These are phyloP conservation scores for Spencermartinsiella europaea DNA, from an alignment of 805 yeast genomes.

Conservation along the genomic window DNA sequence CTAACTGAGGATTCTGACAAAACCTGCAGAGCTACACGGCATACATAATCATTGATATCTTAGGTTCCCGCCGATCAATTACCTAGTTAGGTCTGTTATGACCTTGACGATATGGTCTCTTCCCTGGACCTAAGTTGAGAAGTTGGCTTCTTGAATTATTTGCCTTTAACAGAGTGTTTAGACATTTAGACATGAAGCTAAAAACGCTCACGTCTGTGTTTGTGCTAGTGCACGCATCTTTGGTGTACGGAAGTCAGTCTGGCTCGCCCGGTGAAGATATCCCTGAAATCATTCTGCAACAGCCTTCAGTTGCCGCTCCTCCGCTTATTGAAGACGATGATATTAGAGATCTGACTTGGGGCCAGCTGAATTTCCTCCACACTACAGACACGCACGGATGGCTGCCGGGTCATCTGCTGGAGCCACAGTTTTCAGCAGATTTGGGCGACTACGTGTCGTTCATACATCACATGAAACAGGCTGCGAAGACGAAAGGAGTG, in stretches of 20 bases:
- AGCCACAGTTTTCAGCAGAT: conserved; percentile 69
- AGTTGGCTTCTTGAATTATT: too few relatives aligned
- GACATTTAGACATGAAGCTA: too few relatives aligned
- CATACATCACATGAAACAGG: conserved; percentile 42
- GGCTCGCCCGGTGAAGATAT: not conserved
- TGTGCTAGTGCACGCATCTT: too few relatives aligned
- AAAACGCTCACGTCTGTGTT: too few relatives aligned
- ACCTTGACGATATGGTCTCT: too few relatives aligned
- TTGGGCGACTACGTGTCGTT: conserved; percentile 92
- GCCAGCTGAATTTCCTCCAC: conserved; percentile 77
- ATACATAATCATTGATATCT: too few relatives aligned
- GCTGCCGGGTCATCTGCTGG: conserved; percentile 86
- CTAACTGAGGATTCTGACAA: too few relatives aligned
- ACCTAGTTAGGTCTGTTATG: too few relatives aligned
- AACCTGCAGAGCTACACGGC: too few relatives aligned
- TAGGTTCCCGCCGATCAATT: too few relatives aligned
- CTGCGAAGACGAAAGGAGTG: conserved; percentile 42
- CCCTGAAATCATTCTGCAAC: not conserved
- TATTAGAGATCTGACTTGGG: conserved; percentile 54
- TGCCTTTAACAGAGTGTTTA: too few relatives aligned
- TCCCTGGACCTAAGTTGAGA: too few relatives aligned
- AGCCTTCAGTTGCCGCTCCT: not conserved
- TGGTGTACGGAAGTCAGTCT: not conserved
- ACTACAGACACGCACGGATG: conserved; percentile 97
- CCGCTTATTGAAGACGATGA: not conserved